Evolutionary conservation across 768 basidiomycete genomes (phyloP).

Genomic region (Omphalotus guepiniiformis): DNA sequence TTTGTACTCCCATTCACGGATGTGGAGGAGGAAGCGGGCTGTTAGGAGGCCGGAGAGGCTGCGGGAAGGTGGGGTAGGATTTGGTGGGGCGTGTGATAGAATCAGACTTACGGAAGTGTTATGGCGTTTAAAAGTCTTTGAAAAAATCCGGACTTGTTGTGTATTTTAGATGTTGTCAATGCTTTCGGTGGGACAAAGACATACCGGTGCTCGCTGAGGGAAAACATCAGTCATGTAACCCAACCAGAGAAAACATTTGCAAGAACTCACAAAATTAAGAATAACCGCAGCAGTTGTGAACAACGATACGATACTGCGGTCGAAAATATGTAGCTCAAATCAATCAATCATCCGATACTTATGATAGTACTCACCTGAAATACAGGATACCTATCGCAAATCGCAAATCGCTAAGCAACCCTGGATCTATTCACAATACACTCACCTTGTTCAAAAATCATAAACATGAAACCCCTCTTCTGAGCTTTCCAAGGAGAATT

Average conservation of each 20-base stretch:
- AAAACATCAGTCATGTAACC: neutral
- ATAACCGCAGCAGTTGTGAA: conserved; percentile 5
- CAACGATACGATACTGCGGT: neutral
- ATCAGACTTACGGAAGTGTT: conserved; percentile 20
- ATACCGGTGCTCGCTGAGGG: conserved; percentile 18
- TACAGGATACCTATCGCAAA: conserved; percentile 4
- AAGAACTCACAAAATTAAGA: conserved; percentile 6
- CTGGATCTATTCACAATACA: neutral
- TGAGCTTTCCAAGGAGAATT: conserved; percentile 2
- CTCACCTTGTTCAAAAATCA: conserved; percentile 8
- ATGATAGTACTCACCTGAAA: neutral
- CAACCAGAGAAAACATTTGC: neutral
- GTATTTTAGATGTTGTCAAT: neutral
- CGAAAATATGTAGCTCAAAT: neutral
- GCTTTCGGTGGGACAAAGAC: neutral
- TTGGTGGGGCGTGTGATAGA: neutral
- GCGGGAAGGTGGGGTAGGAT: too few relatives aligned
- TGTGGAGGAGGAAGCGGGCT: conserved; percentile 7
- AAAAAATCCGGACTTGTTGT: conserved; percentile 21
- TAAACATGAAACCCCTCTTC: conserved; percentile 1
- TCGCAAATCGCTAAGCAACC: neutral
- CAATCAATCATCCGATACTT: too few relatives aligned
- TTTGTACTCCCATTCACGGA: conserved; percentile 6
- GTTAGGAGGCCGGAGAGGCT: conserved; percentile 8
- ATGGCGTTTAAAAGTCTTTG: conserved; percentile 25